These are phyloP conservation scores for Ambrosia hybrid DNA, from an alignment of 140 eudicot species.

Conservation along the genomic window DNA sequence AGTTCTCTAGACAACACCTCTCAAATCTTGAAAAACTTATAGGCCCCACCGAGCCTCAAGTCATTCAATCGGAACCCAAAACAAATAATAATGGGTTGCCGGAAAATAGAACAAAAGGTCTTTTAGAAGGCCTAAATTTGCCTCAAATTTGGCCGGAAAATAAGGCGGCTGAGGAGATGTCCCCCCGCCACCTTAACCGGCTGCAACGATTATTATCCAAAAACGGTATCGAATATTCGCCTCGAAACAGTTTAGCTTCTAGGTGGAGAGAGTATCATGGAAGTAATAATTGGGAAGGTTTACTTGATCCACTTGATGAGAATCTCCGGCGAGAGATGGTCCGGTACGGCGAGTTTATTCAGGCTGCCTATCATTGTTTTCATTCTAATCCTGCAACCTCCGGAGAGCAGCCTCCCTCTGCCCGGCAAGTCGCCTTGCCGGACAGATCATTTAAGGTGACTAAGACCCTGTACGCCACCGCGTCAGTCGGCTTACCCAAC, in stretches of 20 bases:
- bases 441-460: slow-evolving; percentile 71
- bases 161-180: slow-evolving; percentile 84
- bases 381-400: slow-evolving; percentile 71
- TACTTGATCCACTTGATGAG: slow-evolving; percentile 87
- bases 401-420: slow-evolving; percentile 25
- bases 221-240: slow-evolving; percentile 61
- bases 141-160: slow-evolving; percentile 68
- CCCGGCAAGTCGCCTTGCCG: slow-evolving; percentile 64
- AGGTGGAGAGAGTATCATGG: slow-evolving; percentile 94
- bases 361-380: slow-evolving; percentile 83
- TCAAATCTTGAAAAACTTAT: slow-evolving; percentile 57
- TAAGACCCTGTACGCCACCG: slow-evolving; percentile 74
- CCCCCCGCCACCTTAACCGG: slow-evolving; percentile 70
- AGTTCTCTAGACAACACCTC: slow-evolving; percentile 39
- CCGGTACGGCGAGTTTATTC: slow-evolving; percentile 87
- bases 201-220: slow-evolving; percentile 56
- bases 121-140: slow-evolving; percentile 56
- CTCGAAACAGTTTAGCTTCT: slow-evolving; percentile 62
- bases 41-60: slow-evolving; percentile 29
- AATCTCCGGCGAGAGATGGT: slow-evolving; percentile 92
- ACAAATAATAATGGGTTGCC: slow-evolving; percentile 19
- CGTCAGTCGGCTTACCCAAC: slow-evolving; percentile 72
- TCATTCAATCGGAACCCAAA: slow-evolving; percentile 36
- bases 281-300: slow-evolving; percentile 69
- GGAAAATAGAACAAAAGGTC: slow-evolving; percentile 38